A percentile compares a stretch with the other conserved stretches of the same genome.
Evolutionary conservation across 495 filamentous ascomycete species (phyloP).

Genomic region (Talaromyces ruber): DNA sequence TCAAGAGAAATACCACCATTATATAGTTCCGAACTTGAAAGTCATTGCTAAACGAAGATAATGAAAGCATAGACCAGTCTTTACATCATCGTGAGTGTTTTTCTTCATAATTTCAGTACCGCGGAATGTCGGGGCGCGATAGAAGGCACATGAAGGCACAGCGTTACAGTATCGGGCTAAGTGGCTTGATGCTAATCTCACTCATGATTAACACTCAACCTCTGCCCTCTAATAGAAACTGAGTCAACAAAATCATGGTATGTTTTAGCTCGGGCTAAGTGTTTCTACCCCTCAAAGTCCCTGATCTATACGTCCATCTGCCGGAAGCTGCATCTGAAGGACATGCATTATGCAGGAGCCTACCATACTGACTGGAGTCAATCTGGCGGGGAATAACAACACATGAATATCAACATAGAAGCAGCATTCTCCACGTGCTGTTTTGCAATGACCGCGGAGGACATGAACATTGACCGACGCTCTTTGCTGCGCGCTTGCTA

Average conservation of each 20-base stretch:
- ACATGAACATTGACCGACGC: not conserved
- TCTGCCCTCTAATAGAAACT: not conserved
- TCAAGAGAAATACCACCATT: not conserved
- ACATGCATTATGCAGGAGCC: conserved; percentile 1
- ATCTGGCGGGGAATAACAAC: not conserved
- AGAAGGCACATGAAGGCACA: not conserved
- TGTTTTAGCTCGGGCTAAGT: conserved; percentile 1
- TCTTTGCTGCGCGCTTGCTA: not conserved
- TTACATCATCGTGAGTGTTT: not conserved
- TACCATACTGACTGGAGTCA: not conserved
- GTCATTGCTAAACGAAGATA: not conserved
- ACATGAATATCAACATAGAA: not conserved
- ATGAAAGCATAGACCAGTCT: not conserved
- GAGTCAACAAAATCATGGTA: not conserved
- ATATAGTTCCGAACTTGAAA: not conserved
- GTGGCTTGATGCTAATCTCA: not conserved
- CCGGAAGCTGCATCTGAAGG: not conserved
- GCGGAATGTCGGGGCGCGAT: conserved; percentile 1
- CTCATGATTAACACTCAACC: not conserved
- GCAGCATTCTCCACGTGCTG: not conserved
- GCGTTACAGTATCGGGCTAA: not conserved
- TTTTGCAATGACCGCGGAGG: not conserved
- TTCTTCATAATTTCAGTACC: not conserved
- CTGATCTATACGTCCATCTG: not conserved
- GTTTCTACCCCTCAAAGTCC: not conserved